Conservation (phyloP, 441 rosid genomes). For the Gossypium gossypioides region DNA sequence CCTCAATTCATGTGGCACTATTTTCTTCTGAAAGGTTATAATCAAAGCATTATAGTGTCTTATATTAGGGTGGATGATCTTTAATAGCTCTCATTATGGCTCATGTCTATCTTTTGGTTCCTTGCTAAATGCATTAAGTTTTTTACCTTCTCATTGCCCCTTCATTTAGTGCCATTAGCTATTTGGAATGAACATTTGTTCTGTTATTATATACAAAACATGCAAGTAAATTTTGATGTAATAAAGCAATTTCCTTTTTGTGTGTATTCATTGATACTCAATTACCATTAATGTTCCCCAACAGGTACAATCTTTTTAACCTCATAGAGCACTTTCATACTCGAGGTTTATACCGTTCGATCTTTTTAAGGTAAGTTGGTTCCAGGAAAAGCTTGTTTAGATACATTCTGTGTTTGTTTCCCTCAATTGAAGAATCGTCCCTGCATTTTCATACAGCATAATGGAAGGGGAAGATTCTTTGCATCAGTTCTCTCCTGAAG, state of each 20-base stretch:
- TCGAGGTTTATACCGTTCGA: slow-evolving; percentile 73
- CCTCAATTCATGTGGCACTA: neutral
- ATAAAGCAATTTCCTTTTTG: neutral
- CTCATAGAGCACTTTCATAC: slow-evolving; percentile 75
- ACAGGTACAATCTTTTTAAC: slow-evolving; percentile 78
- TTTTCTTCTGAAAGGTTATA: neutral
- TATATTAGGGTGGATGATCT: neutral
- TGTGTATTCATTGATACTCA: neutral
- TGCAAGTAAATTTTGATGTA: neutral
- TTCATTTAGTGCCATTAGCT: neutral
- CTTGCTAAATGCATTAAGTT: neutral
- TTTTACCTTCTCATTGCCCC: neutral
- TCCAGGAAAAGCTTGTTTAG: neutral
- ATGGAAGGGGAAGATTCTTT: slow-evolving; percentile 92
- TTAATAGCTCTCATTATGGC: neutral
- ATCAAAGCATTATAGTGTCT: neutral
- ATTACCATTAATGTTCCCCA: slow-evolving; percentile 11
- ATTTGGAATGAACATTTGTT: neutral
- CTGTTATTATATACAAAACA: neutral
- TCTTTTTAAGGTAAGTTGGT: slow-evolving; percentile 50
- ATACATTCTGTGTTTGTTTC: neutral
- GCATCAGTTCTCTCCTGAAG: slow-evolving; percentile 69
- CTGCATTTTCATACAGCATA: slow-evolving; percentile 41
- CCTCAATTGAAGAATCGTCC: neutral
- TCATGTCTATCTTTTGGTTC: neutral